Percentiles rank a stretch among this genome's conserved stretches.
phyloP scores from a whole-genome alignment of 2,329 filamentous ascomycete genomes.

The Pleoardoris graminearum region DNA sequence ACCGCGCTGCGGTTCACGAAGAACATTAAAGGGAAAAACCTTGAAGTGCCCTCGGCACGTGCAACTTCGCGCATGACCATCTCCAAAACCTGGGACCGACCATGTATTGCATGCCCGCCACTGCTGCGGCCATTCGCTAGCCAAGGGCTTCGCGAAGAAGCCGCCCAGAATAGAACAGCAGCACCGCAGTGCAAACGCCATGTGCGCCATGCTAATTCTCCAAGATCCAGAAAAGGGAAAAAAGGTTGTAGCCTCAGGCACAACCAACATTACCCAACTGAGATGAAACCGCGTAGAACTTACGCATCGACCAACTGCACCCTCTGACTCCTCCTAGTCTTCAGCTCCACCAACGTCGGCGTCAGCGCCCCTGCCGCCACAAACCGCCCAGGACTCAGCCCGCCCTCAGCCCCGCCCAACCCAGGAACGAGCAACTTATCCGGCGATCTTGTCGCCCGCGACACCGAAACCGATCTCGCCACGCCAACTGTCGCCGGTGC shows the following conservation, averaged over 20 bases:
- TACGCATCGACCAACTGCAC: conserved; percentile 43
- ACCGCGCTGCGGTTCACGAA: conserved; percentile 6
- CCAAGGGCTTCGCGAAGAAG: neutral
- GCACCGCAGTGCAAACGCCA: conserved; percentile 2
- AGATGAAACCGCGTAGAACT: too few relatives aligned
- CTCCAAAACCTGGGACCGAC: neutral
- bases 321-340: conserved; percentile 41
- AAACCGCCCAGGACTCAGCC: conserved; percentile 21
- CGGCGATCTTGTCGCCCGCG: conserved; percentile 28
- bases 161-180: neutral
- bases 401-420: neutral
- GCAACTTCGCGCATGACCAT: neutral
- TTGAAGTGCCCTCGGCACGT: neutral
- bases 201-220: conserved; percentile 6
- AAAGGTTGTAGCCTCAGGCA: neutral
- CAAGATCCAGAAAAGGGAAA: neutral
- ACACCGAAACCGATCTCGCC: conserved; percentile 39
- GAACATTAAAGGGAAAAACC: neutral
- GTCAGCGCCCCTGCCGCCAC: conserved; percentile 35
- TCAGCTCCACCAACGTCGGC: conserved; percentile 43
- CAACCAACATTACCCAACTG: too few relatives aligned
- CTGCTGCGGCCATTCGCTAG: neutral
- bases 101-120: neutral
- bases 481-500: conserved; percentile 36
- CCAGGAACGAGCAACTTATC: conserved; percentile 15